Percentiles rank a stretch among this genome's conserved stretches.
Evolutionary conservation across 2,329 filamentous ascomycete species (phyloP).

Genomic region (Fusarium phyllophilum): DNA sequence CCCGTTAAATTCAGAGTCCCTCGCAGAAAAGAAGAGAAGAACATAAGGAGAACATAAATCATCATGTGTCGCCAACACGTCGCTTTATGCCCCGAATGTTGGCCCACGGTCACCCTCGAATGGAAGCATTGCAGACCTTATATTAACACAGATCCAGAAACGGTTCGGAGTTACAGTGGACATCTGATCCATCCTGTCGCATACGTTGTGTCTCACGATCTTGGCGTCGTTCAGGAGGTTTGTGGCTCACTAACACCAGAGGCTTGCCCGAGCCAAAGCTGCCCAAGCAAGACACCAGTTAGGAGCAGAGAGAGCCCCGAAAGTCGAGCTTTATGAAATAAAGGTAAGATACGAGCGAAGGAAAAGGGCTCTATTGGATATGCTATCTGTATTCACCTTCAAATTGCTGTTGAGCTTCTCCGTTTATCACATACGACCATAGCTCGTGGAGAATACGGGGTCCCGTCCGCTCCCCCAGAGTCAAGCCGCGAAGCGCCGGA

Average conservation of each 20-base stretch:
- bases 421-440: slow-evolving; percentile 16
- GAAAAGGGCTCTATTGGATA: too few species aligned
- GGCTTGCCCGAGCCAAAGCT: not conserved
- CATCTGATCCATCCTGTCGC: not conserved
- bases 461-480: slow-evolving; percentile 30
- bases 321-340: not conserved
- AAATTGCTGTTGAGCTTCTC: not conserved
- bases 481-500: slow-evolving; percentile 24
- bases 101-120: not conserved
- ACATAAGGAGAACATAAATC: not conserved
- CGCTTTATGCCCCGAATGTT: slow-evolving; percentile 4
- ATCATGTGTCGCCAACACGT: slow-evolving; percentile 10
- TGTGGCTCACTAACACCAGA: not conserved
- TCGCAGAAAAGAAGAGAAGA: not conserved
- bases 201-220: not conserved
- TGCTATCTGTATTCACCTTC: not conserved
- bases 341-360: not conserved
- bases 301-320: not conserved
- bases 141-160: not conserved
- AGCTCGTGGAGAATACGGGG: slow-evolving; percentile 31
- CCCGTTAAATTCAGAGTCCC: fast-evolving
- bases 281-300: not conserved
- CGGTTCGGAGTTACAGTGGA: not conserved
- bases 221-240: not conserved
- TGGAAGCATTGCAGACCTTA: slow-evolving; percentile 16